Percentiles rank a stretch among this genome's conserved stretches.
phyloP scores from a whole-genome alignment of 1,139 yeast genomes.

The Saccharomyces hybrid region DNA sequence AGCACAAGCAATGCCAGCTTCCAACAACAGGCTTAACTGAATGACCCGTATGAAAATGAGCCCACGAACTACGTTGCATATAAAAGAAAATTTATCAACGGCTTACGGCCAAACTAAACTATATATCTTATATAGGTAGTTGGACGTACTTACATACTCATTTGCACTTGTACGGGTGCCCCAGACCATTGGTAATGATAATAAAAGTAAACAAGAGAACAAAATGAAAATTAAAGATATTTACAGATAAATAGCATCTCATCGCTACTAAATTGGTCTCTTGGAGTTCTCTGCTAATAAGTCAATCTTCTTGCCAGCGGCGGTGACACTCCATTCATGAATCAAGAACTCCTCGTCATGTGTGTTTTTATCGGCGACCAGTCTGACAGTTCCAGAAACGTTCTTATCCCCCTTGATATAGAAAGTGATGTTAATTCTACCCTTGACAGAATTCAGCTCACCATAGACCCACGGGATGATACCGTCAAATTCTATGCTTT shows the following conservation, averaged over 20 bases:
- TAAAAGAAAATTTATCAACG: no score
- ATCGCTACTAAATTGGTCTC: background rate
- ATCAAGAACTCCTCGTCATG: slow-evolving; percentile 52
- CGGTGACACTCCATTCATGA: slow-evolving; percentile 50
- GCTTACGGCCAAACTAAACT: no score
- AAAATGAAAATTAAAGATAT: background rate
- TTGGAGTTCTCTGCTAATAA: slow-evolving; percentile 41
- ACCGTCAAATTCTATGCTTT: slow-evolving; percentile 59
- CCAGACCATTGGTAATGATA: background rate
- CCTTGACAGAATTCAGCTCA: slow-evolving; percentile 72
- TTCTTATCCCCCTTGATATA: slow-evolving; percentile 57
- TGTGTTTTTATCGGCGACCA: slow-evolving; percentile 55
- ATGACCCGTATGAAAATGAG: no score
- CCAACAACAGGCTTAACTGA: no score
- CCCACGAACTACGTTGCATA: no score
- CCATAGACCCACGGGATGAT: slow-evolving; percentile 90
- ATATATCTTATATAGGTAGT: no score
- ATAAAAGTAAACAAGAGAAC: background rate
- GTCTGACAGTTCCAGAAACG: slow-evolving; percentile 41
- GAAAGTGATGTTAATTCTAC: slow-evolving; percentile 67
- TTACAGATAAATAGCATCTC: background rate
- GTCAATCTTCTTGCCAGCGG: slow-evolving; percentile 41
- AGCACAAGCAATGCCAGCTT: no score
- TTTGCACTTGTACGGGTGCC: background rate
- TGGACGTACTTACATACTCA: background rate